Evolutionary conservation across 2,329 filamentous ascomycete genomes (phyloP).

Genomic region (Diaporthe helianthi): DNA sequence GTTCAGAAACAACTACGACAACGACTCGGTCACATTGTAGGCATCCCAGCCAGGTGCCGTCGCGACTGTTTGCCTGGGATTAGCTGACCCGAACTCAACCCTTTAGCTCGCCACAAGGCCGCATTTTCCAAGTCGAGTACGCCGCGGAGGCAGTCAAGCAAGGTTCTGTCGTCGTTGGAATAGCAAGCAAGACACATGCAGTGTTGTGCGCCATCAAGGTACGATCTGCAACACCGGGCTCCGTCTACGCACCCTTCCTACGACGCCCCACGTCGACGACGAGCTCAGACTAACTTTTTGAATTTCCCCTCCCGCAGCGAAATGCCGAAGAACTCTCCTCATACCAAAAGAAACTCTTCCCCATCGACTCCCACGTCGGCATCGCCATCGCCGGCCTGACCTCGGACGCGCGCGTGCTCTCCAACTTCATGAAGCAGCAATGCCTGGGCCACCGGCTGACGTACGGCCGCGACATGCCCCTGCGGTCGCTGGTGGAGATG

Average conservation of each 20-base stretch:
- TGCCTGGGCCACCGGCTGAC: slow-evolving; percentile 94
- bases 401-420: slow-evolving; percentile 96
- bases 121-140: slow-evolving; percentile 99
- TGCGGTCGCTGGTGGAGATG: slow-evolving; percentile 86
- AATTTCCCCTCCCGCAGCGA: slow-evolving; percentile 65
- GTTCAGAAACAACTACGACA: slow-evolving; percentile 99
- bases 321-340: slow-evolving; percentile 99
- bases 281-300: slow-evolving; percentile 23
- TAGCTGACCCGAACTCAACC: slow-evolving; percentile 41
- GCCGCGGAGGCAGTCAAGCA: slow-evolving; percentile 98
- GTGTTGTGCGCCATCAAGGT: slow-evolving; percentile 98
- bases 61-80: slow-evolving; percentile 37
- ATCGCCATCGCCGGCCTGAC: slow-evolving; percentile 96
- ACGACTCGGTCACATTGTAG: slow-evolving; percentile 99
- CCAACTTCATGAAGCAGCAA: slow-evolving; percentile 99
- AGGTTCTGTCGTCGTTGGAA: slow-evolving; percentile 94
- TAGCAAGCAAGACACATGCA: slow-evolving; percentile 97
- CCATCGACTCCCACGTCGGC: slow-evolving; percentile 93
- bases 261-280: slow-evolving; percentile 22
- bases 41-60: slow-evolving; percentile 45
- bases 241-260: slow-evolving; percentile 26
- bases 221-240: slow-evolving; percentile 38
- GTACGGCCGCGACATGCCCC: slow-evolving; percentile 90
- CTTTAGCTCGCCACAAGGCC: slow-evolving; percentile 91
- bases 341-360: slow-evolving; percentile 99